These are phyloP conservation scores for Solanum gracilifrons DNA, from an alignment of 257 asterid species.

Conservation along the genomic window DNA sequence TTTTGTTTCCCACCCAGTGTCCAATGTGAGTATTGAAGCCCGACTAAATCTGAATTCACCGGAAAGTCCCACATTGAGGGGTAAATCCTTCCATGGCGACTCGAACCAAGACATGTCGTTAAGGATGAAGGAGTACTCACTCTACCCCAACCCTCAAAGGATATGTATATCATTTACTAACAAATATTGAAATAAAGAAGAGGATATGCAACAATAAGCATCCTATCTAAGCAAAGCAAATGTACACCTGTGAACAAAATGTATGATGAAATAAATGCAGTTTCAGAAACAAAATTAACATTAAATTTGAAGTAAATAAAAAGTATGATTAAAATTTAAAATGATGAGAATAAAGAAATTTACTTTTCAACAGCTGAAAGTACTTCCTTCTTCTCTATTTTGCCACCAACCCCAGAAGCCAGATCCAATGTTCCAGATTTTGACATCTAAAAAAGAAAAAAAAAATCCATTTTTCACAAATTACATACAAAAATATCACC, in stretches of 20 bases:
- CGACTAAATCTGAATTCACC: not conserved
- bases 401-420: slow-evolving; percentile 8
- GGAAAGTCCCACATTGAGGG: not conserved
- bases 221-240: not conserved
- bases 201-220: not conserved
- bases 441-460: not conserved
- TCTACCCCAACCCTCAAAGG: not conserved
- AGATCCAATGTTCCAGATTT: slow-evolving; percentile 6
- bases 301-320: not conserved
- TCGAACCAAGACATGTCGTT: not conserved
- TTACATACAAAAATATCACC: not conserved
- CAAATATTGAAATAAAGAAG: not conserved
- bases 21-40: not conserved
- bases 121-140: not conserved
- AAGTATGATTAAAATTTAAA: not conserved
- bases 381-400: slow-evolving; percentile 1
- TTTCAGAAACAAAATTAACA: not conserved
- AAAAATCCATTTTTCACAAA: not conserved
- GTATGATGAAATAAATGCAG: not conserved
- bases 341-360: not conserved
- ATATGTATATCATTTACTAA: not conserved
- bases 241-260: not conserved
- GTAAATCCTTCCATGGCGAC: not conserved
- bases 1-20: not conserved
- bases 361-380: slow-evolving; percentile 6